Base-by-base conservation (phyloP, 371 early-diverging fungal species). In the Zopfochytrium polystomum region DNA sequence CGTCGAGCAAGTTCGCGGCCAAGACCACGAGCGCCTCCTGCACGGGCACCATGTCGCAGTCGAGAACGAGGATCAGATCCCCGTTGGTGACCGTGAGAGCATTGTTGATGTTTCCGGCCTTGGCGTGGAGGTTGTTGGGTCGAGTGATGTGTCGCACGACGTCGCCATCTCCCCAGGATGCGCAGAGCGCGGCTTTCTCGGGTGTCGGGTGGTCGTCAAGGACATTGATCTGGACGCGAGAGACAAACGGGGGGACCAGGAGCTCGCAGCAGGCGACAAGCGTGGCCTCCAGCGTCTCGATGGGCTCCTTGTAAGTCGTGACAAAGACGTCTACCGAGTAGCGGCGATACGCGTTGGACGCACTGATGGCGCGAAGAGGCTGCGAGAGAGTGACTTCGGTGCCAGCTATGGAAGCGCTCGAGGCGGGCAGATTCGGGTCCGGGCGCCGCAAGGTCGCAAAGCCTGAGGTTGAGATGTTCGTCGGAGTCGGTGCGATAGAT, bases 61-160 rank as follows among this genome's bases (percentile, higher is more conserved):
- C 66, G 25, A 66, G 56, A n/a, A 63, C 46, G 1, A 50, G 45
- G 3, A 66, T 62, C n/a, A 55, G 62, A 26, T 62, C 62, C 18
- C 66, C 63, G 3, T 53, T 51, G 13, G 66, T 61, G 27, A 51
- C 27, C 7, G 49, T 30, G 18, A 66, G 13, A 13, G 62, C 60
- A 30, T 66, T 63, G 66, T 66, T 66, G 55, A 66, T 57, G 52
- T 66, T 66, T 26, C 66, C 66, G 27, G 66, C 66, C 27, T 66
- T 66, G 48, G 55, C 62, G 57, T 66, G 66, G 56, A 53, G 55
- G 26, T 57, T 57, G 57, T 46, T 22, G 23, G 47, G 47, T 7
- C 47, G 9, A 9, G 47, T 47, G 18, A 47, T 18, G 23, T 47
- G 47, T n/a, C n/a, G n/a, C n/a, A n/a, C n/a, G n/a, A n/a, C n/a